Evolutionary conservation across 2,329 filamentous ascomycete species (phyloP), one percentile per base, ranked within the genome.

Genomic region (Venturia aucupariae): DNA sequence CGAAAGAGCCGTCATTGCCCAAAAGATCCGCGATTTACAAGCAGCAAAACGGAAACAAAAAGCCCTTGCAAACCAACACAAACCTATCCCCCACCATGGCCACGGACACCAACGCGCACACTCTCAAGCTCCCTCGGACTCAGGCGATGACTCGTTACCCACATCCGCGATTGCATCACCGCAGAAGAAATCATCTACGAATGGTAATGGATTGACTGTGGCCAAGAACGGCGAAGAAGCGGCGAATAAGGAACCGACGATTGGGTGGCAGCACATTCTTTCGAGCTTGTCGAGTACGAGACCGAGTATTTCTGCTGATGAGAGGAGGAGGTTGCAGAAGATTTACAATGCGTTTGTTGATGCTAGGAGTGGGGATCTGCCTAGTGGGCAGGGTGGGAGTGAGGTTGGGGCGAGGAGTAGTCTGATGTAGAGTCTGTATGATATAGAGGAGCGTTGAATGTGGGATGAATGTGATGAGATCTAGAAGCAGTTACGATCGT

Each of bases 311-410:
- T 90, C 89, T 72, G 79, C 81, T 3, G 84, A 91, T 66, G 94
- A 99, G 77, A 84, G 86, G 70, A 81, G 79, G 67, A 80, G 93
- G 66, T 76, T 99, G 68, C 82, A 85, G 70, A 84, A 84, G 48
- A 97, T 99, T 67, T 99, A 99, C 73, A 81, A 83, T 19, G 94
- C 99, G 77, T 99, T 99, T 79, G 87, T 97, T 0, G 90, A 90
- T 4, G 92, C 92, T 0, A 83, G 94, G 69, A 96, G 92, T 75
- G 94, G 94, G 8, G 92, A 97, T 79, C 92, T 99, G 90, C 90
- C 87, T 66, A 93, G 89, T 75, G 94, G 94, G 1, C 90, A 97
- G 76, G 92, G 90, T 0, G 90, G 89, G 65, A 95, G 87, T 75
- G 94, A 97, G 76, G 86, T 99, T 77, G 94, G 94, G 8, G 94